A percentile compares a stretch with the other conserved stretches of the same genome.
These are phyloP conservation scores for Clarireedia monteithiana DNA, from an alignment of 2,329 filamentous ascomycete genomes.

Conservation along the genomic window DNA sequence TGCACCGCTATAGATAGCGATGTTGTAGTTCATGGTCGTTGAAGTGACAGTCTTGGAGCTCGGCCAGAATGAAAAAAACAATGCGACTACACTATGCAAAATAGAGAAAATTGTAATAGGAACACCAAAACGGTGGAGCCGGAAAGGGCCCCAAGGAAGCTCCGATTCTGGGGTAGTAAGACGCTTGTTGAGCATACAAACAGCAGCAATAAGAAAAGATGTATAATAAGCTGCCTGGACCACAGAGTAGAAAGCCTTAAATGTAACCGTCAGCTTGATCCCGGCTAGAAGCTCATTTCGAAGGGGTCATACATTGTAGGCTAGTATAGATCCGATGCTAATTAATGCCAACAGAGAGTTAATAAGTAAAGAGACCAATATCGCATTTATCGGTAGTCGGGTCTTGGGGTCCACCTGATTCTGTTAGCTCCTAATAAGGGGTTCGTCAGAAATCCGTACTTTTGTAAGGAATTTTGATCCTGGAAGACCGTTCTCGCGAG, in stretches of 20 bases:
- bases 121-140: background rate
- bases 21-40: constrained; percentile 1
- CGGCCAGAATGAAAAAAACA: constrained; percentile 8
- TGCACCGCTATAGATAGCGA: background rate
- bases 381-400: constrained; percentile 1
- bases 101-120: constrained; percentile 2
- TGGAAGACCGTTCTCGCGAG: background rate
- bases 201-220: background rate
- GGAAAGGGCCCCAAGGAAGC: constrained; percentile 9
- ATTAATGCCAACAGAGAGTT: constrained; percentile 1
- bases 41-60: background rate
- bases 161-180: background rate
- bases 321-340: background rate
- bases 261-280: background rate
- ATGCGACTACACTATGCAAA: background rate
- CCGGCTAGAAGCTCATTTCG: no score
- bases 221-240: constrained; percentile 6
- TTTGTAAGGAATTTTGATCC: background rate
- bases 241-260: constrained; percentile 1
- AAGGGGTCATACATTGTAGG: background rate
- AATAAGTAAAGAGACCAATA: background rate
- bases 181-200: constrained; percentile 5
- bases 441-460: background rate
- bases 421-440: no score
- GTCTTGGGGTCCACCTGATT: constrained; percentile 1